Evolutionary conservation across 345 rosid species (phyloP), one percentile per base, ranked within the genome.

Genomic region (Clausena lansium): DNA sequence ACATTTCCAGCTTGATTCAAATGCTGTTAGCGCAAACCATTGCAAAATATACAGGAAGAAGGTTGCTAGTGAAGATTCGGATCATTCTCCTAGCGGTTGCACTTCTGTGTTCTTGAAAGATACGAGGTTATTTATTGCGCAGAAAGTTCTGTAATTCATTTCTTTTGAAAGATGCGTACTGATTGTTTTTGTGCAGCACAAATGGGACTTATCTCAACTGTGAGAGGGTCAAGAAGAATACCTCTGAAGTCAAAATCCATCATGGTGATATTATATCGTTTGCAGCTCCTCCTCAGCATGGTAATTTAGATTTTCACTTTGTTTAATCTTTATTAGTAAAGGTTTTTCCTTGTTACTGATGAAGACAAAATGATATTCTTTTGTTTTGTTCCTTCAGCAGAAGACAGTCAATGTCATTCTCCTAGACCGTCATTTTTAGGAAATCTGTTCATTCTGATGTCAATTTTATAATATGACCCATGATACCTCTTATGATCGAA

Each of bases 231-330:
- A 84, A 64, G 75, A 96, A 91, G 89, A 88, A 84, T 57, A 77
- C 87, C 28, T 87, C 92, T 58, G 95, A 87, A 85, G 80, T 66
- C 32, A 86, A 89, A 68, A 80, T 96, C 76, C 86, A 77, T 60
- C 98, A 94, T 67, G 99, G 99, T 66, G 97, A 92, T 86, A 90
- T 94, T 77, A 81, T 96, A 74, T 89, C 99, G n/a, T 84, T 96
- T 38, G 88, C 91, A 77, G 89, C 90, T 81, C 86, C 93, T 82
- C 99, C 99, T 50, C 89, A 96, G 39, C 92, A 88, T 81, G 98
- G 99, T 96, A 88, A 79, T 71, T 28, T 5, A 20, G 36, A 36
- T 33, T 54, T 64, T 68, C 57, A 13, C 54, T 30, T 25, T 20
- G 32, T 63, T 39, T 30, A 60, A 30, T 63, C 38, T 30, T 63